Base-by-base conservation (phyloP, 73 alveolate genomes). In the Tetrahymena borealis region DNA sequence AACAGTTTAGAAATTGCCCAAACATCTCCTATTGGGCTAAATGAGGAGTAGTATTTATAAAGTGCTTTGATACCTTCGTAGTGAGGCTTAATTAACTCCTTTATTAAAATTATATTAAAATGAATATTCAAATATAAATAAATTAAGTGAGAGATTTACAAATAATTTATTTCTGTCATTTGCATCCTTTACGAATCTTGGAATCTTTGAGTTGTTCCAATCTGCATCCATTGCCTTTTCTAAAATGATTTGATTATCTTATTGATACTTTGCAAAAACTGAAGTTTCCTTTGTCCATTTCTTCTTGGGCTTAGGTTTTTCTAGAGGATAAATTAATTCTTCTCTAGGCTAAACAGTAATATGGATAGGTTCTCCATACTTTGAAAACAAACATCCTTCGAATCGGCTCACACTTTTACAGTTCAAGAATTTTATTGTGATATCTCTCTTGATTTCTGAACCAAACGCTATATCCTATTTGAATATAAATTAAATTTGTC, bases 41-140 rank as follows among this genome's bases (percentile, higher is more conserved):
- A 33, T 3, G 96, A 79, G 77, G 96, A 92, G 37, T 93, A 95
- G 42, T 93, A 95, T 78, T 93, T 96, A 78, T 96, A 96, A 33
- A 93, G 40, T 77, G 95, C 98, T 35, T 91, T 94, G 32, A 96
- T 38, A 24, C 91, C 38, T 92, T 38, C 78, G 78, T 91, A 94
- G 18, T 78, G 90, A 20, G 43, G 43, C 85, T 60, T 60, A 32
- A 60, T n/a, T 28, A 60, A 20, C 28, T 60, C 85, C 85, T 60
- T 24, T 11, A n/a, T 15, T n/a, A 12, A n/a, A 7, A n/a, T 4
- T 6, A n/a, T 42, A 42, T 6, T 42, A 1, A 42, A 11, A n/a
- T 42, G 1, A 2, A n/a, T 10, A 42, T 12, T 42, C 4, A 11
- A 42, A 24, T 40, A 7, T 42, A 18, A 60, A 42, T 12, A n/a